Evolutionary conservation across 495 filamentous ascomycete genomes (phyloP).

Genomic region (Cairneyella variabilis): DNA sequence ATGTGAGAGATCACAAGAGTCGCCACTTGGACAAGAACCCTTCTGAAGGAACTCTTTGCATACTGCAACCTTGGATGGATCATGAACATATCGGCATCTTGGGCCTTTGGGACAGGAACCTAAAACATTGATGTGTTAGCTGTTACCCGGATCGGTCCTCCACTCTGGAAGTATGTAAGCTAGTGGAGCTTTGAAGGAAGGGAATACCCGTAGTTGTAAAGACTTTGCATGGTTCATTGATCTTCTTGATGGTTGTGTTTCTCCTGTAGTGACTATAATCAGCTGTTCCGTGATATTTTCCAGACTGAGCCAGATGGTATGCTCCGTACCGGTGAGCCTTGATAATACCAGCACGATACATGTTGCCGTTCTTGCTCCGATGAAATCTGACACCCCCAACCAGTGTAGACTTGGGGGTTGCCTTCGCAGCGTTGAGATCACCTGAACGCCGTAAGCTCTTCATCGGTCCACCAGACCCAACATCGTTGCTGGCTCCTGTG

Average conservation of each 20-base stretch:
- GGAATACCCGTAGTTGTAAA: conserved; percentile 89
- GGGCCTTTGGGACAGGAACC: conserved; percentile 80
- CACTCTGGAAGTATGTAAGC: not conserved
- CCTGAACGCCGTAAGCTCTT: conserved; percentile 51
- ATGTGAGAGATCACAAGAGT: conserved; percentile 90
- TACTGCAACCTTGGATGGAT: conserved; percentile 82
- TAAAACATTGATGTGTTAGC: conserved; percentile 35
- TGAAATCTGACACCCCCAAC: conserved; percentile 84
- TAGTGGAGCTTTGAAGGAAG: conserved; percentile 22
- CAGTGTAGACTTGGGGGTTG: conserved; percentile 73
- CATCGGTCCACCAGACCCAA: conserved; percentile 11
- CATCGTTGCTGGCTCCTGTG: conserved; percentile 17
- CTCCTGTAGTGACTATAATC: conserved; percentile 22
- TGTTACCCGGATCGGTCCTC: conserved; percentile 13
- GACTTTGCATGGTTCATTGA: conserved; percentile 76
- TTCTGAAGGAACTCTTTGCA: conserved; percentile 83
- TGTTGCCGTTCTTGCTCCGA: conserved; percentile 86
- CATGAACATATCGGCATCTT: conserved; percentile 77
- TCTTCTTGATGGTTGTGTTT: conserved; percentile 57
- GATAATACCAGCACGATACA: conserved; percentile 71
- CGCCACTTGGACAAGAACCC: conserved; percentile 74
- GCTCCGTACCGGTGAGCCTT: conserved; percentile 60
- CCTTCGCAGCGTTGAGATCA: conserved; percentile 56
- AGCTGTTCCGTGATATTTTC: not conserved
- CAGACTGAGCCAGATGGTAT: not conserved